Evolutionary conservation across 78 protist genomes (phyloP).

Genomic region (Dictyostelium intermedium): DNA sequence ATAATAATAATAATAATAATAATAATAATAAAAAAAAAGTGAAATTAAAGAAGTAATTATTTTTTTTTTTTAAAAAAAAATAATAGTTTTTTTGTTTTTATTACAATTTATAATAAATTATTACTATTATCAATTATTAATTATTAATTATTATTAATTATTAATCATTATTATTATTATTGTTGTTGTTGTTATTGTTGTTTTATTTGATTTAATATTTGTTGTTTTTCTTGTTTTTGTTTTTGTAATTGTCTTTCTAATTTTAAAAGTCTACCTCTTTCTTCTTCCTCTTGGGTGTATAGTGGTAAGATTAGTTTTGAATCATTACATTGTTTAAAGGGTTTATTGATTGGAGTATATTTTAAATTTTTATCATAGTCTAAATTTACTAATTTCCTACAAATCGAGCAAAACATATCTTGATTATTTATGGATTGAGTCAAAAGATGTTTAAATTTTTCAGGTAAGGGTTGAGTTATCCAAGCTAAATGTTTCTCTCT

Average conservation of each 20-base stretch:
- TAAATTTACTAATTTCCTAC: background rate
- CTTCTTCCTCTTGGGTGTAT: background rate
- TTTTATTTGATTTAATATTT: too few relatives aligned
- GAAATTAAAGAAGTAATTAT: too few relatives aligned
- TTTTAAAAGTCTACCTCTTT: background rate
- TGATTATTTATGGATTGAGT: background rate
- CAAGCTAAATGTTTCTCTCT: slow-evolving; percentile 28
- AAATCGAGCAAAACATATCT: background rate
- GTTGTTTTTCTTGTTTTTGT: background rate
- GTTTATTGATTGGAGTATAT: background rate
- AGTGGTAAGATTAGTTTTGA: background rate
- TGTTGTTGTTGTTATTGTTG: too few relatives aligned
- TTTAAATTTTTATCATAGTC: background rate
- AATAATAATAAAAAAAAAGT: too few relatives aligned
- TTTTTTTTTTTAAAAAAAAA: too few relatives aligned
- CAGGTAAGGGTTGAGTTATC: slow-evolving; percentile 5
- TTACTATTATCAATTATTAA: background rate
- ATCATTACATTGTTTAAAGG: background rate
- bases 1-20: too few relatives aligned
- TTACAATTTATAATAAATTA: background rate
- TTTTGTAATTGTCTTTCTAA: background rate
- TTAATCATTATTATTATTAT: too few relatives aligned
- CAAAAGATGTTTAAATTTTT: background rate
- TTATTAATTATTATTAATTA: too few relatives aligned
- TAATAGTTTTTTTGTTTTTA: background rate